Conservation (phyloP, 108 stramenopile genomes). For the Pseudonitzschia multiseries region DNA sequence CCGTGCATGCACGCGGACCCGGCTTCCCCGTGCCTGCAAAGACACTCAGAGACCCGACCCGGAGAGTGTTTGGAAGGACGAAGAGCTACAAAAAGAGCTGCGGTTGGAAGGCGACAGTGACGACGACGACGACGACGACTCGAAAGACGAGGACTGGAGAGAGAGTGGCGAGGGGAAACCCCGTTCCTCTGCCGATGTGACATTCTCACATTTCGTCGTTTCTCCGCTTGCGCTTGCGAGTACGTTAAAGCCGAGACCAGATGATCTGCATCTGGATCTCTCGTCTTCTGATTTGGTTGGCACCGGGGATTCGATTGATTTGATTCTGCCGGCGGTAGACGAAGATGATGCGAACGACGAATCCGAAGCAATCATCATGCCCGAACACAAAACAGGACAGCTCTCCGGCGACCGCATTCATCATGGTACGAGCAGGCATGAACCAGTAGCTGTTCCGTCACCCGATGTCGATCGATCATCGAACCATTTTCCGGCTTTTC, state of each 20-base stretch:
- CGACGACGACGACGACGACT: background rate
- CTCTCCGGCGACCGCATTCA: too few species aligned
- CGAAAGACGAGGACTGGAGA: background rate
- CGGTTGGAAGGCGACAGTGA: background rate
- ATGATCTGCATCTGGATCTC: too few species aligned
- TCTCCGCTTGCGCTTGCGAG: background rate
- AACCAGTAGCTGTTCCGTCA: too few species aligned
- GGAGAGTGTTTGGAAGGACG: background rate
- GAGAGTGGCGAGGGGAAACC: background rate
- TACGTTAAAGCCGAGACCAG: constrained; percentile 2
- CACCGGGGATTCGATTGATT: background rate
- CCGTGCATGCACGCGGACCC: background rate
- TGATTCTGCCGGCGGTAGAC: background rate
- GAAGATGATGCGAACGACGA: background rate
- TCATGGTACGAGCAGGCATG: too few species aligned
- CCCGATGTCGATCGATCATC: background rate
- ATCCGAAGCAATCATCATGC: background rate
- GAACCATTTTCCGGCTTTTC: background rate
- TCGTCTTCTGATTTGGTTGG: background rate
- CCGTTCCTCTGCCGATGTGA: background rate
- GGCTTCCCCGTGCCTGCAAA: constrained; percentile 13
- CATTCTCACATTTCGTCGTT: background rate
- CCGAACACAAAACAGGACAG: background rate
- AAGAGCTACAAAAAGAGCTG: background rate
- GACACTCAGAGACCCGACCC: too few species aligned